These are phyloP conservation scores for Xerocomellus amylosporus DNA, from an alignment of 768 basidiomycete genomes.

Conservation along the genomic window DNA sequence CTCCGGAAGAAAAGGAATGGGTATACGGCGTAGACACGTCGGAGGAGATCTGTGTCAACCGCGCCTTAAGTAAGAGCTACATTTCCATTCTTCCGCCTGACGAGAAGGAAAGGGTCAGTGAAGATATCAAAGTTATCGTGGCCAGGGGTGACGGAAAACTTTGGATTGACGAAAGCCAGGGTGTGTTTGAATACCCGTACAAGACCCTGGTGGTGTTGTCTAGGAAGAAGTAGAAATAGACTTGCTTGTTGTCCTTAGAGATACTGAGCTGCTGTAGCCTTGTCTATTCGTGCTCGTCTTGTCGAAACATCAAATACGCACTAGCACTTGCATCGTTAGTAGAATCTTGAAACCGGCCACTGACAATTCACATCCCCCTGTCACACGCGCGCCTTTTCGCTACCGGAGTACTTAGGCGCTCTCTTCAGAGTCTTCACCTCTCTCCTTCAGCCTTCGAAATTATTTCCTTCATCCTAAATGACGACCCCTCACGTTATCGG, in stretches of 20 bases:
- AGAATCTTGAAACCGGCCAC: too few relatives aligned
- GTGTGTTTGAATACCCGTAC: conserved; percentile 81
- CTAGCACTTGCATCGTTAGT: neutral
- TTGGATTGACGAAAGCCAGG: conserved; percentile 74
- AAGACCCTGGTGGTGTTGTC: conserved; percentile 58
- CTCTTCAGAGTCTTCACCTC: conserved; percentile 24
- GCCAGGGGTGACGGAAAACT: conserved; percentile 55
- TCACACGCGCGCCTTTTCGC: too few relatives aligned
- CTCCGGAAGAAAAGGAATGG: conserved; percentile 57
- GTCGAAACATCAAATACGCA: neutral
- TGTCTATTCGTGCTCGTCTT: neutral
- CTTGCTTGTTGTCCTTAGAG: neutral
- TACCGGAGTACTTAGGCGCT: conserved; percentile 18
- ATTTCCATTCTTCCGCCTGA: conserved; percentile 59
- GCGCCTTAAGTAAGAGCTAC: conserved; percentile 84
- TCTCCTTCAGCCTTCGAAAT: conserved; percentile 22
- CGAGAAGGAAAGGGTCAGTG: conserved; percentile 52
- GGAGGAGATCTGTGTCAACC: conserved; percentile 54
- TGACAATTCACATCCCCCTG: too few relatives aligned
- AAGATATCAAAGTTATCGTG: conserved; percentile 54
- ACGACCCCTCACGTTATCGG: conserved; percentile 83
- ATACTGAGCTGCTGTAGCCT: neutral
- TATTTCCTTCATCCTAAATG: conserved; percentile 45
- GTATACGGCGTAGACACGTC: conserved; percentile 51
- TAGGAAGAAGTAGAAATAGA: conserved; percentile 37